Conservation (phyloP, 192 early-diverging fungal genomes). For the Lunasporangiospora selenospora region DNA sequence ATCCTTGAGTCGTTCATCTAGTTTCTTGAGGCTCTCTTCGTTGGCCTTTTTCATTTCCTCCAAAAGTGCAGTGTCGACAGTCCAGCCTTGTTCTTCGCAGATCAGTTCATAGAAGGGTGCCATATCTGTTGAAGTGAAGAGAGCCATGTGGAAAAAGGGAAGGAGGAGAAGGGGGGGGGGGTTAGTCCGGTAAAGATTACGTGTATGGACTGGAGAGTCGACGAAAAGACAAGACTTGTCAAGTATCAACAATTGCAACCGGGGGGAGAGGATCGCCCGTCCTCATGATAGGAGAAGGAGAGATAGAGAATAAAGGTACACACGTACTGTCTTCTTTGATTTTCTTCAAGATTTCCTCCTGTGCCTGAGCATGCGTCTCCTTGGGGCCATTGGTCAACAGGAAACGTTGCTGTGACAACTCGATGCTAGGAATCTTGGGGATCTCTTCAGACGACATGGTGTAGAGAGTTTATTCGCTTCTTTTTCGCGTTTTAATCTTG, state of each 20-base stretch:
- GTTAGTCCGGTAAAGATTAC: not conserved
- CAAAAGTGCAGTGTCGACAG: slow-evolving; percentile 61
- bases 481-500: too few relatives aligned
- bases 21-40: slow-evolving; percentile 72
- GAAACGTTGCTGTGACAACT: slow-evolving; percentile 86
- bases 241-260: not conserved
- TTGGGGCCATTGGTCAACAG: slow-evolving; percentile 76
- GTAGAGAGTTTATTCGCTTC: too few relatives aligned
- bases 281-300: not conserved
- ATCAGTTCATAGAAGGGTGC: slow-evolving; percentile 79
- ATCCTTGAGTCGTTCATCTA: slow-evolving; percentile 88
- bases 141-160: not conserved
- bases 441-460: slow-evolving; percentile 67
- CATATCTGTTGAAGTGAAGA: slow-evolving; percentile 71
- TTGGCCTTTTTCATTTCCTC: slow-evolving; percentile 70
- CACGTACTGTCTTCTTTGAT: slow-evolving; percentile 88
- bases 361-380: slow-evolving; percentile 70
- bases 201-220: not conserved
- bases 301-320: not conserved
- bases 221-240: not conserved
- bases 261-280: not conserved
- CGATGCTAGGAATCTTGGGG: slow-evolving; percentile 88
- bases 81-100: slow-evolving; percentile 66
- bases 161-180: not conserved
- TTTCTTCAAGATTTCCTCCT: slow-evolving; percentile 70